These are phyloP conservation scores for Coemansia sp. DNA, from an alignment of 192 early-diverging fungal species.

Conservation along the genomic window DNA sequence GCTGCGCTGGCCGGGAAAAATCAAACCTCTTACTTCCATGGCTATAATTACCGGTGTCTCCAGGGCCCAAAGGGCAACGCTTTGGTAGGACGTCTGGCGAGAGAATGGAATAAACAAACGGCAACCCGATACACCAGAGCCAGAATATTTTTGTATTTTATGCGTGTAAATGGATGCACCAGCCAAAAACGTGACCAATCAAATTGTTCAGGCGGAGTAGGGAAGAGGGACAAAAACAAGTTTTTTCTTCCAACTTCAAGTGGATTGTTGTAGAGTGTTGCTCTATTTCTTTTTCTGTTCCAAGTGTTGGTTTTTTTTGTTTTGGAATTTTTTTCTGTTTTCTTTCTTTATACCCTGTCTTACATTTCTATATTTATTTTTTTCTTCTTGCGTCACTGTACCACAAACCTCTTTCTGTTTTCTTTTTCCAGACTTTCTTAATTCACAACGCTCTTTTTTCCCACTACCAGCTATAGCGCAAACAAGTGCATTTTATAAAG, in stretches of 20 bases:
- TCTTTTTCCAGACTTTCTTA: background rate
- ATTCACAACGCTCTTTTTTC: background rate
- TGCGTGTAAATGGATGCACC: too few relatives aligned
- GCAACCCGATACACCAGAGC: too few relatives aligned
- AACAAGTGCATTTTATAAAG: slow-evolving; percentile 2
- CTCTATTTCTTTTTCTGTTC: background rate
- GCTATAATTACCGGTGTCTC: too few relatives aligned
- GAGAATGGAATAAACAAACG: too few relatives aligned
- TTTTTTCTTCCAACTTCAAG: background rate
- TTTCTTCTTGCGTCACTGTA: background rate
- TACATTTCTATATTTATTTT: background rate
- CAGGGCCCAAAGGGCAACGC: too few relatives aligned
- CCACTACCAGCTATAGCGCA: background rate
- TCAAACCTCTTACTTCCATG: too few relatives aligned
- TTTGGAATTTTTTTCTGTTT: slow-evolving; percentile 10
- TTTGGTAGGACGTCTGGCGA: too few relatives aligned
- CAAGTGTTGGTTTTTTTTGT: background rate
- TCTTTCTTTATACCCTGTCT: background rate
- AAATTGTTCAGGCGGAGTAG: background rate
- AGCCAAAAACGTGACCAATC: background rate
- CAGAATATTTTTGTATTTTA: too few relatives aligned
- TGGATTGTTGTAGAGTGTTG: background rate
- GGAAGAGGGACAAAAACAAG: slow-evolving; percentile 1
- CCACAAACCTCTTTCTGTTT: background rate
- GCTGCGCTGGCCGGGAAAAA: too few relatives aligned